Percentiles rank a stretch among this genome's conserved stretches.
These are phyloP conservation scores for Aureobasidium sp. DNA, from an alignment of 2,329 filamentous ascomycete genomes.

Conservation along the genomic window DNA sequence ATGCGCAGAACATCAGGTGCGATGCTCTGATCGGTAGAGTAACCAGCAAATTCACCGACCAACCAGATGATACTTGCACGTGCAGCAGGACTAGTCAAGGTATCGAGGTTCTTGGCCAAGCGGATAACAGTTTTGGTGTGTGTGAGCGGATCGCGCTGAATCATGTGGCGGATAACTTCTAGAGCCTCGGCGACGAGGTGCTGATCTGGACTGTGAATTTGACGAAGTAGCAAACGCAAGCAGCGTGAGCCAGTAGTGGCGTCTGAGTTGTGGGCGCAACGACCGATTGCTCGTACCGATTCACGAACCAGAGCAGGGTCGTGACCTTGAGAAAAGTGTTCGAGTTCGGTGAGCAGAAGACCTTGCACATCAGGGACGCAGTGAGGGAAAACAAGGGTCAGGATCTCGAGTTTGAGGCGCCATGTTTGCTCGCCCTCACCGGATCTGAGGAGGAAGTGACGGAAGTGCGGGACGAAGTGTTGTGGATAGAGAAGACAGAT, in stretches of 20 bases:
- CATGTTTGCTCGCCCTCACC: conserved; percentile 76
- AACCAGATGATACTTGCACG: conserved; percentile 96
- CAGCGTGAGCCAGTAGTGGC: conserved; percentile 66
- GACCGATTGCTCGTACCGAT: conserved; percentile 84
- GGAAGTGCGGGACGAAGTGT: conserved; percentile 80
- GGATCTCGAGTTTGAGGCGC: conserved; percentile 83
- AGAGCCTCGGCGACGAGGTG: conserved; percentile 85
- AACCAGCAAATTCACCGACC: conserved; percentile 84
- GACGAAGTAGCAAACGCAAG: conserved; percentile 71
- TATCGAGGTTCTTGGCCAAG: conserved; percentile 84
- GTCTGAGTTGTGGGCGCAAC: conserved; percentile 74
- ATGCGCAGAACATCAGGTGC: conserved; percentile 89
- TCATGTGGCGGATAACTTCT: conserved; percentile 90
- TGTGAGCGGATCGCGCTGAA: conserved; percentile 77
- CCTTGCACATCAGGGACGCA: conserved; percentile 69
- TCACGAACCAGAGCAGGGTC: conserved; percentile 77
- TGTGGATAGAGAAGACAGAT: conserved; percentile 70
- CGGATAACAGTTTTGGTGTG: conserved; percentile 82
- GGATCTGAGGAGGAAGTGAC: conserved; percentile 80
- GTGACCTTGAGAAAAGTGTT: conserved; percentile 76
- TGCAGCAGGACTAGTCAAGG: conserved; percentile 77
- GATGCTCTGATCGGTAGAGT: conserved; percentile 77
- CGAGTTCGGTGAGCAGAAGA: conserved; percentile 83
- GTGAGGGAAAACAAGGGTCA: conserved; percentile 86
- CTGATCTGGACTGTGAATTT: conserved; percentile 82